A percentile compares a stretch with the other conserved stretches of the same genome.
Conservation (phyloP, 2,329 filamentous ascomycete species). For the Stemphylium lycopersici region DNA sequence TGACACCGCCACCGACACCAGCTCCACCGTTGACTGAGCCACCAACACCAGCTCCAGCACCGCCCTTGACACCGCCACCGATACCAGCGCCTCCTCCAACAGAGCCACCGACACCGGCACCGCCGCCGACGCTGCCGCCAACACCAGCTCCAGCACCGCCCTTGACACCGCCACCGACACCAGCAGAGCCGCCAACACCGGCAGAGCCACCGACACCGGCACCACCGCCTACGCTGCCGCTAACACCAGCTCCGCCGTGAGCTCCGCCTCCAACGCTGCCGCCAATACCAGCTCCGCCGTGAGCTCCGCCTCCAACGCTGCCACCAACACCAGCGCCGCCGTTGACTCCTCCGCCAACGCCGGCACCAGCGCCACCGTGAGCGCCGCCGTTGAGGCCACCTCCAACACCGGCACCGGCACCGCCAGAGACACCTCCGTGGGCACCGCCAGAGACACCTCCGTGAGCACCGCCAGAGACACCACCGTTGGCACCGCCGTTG, state of each 20-base stretch:
- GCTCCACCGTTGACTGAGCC: not conserved
- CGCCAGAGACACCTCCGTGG: not conserved
- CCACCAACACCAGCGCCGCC: not conserved
- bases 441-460: not conserved
- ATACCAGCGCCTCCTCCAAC: not conserved
- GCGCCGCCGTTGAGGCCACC: not conserved
- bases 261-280: not conserved
- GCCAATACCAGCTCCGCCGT: not conserved
- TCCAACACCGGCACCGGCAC: not conserved
- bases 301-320: not conserved
- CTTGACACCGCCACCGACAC: not conserved
- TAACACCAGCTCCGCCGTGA: not conserved
- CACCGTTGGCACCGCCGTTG: not conserved
- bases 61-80: not conserved
- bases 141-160: not conserved
- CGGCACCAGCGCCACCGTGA: not conserved
- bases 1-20: not conserved
- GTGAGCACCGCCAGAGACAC: not conserved
- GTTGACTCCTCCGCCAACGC: not conserved
- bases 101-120: not conserved
- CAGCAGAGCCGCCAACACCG: not conserved
- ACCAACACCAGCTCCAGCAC: not conserved
- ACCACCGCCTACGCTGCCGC: not conserved
- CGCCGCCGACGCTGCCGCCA: not conserved
- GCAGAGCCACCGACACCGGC: not conserved